Evolutionary conservation across 176 grass and related monocot species (phyloP).

Genomic region (Triticum monococcum): DNA sequence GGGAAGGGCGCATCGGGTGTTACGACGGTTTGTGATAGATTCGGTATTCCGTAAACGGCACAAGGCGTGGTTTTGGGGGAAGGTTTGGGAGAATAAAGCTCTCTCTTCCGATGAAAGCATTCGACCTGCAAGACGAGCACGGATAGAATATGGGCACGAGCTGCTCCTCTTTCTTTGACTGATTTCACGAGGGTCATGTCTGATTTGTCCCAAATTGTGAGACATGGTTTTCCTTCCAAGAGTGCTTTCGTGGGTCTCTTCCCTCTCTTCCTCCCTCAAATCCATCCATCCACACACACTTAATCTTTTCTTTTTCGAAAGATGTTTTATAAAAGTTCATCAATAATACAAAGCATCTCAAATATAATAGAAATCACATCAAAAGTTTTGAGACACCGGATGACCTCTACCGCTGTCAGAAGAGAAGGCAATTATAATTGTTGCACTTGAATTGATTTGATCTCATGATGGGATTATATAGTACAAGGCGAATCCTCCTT

Average conservation of each 20-base stretch:
- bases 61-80: neutral
- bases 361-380: too few species aligned
- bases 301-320: too few species aligned
- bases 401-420: too few species aligned
- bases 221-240: neutral
- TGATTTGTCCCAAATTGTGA: neutral
- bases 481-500: too few species aligned
- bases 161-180: neutral
- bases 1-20: neutral
- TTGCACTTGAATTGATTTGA: too few species aligned
- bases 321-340: too few species aligned
- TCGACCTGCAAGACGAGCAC: constrained; percentile 17
- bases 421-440: too few species aligned
- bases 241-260: neutral
- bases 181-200: neutral
- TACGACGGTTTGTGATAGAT: neutral
- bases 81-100: constrained; percentile 35
- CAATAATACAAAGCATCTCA: too few species aligned
- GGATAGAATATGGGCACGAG: constrained; percentile 36
- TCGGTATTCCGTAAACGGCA: neutral
- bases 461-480: too few species aligned
- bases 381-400: too few species aligned
- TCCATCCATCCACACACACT: neutral
- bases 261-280: neutral
- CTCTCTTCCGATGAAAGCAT: constrained; percentile 28